A percentile compares a stretch with the other conserved stretches of the same genome.
phyloP scores from a whole-genome alignment of 2,329 filamentous ascomycete species.

The Ophioceras dolichostomum region DNA sequence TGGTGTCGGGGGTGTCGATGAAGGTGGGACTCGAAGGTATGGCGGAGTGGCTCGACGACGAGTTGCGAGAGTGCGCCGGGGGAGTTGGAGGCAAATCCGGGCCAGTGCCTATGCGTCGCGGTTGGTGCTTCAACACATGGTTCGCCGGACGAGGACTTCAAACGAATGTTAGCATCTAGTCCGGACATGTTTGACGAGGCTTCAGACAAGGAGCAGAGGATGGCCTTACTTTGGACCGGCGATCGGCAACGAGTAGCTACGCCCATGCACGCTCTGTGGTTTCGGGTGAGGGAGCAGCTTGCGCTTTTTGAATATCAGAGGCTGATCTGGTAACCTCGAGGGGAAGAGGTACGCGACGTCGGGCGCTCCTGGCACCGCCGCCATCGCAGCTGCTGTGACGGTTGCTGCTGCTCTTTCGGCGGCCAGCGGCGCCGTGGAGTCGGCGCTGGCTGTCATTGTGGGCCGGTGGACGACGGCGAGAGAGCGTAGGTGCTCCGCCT shows the following conservation, averaged over 20 bases:
- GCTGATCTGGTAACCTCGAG: slow-evolving; percentile 4
- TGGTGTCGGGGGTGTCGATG: slow-evolving; percentile 23
- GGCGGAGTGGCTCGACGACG: slow-evolving; percentile 36
- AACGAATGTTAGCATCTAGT: too few species aligned
- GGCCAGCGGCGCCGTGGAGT: not conserved
- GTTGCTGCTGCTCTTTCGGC: not conserved
- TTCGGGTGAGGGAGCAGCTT: slow-evolving; percentile 25
- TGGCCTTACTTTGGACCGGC: slow-evolving; percentile 8
- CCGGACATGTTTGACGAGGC: too few species aligned
- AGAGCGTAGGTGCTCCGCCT: not conserved
- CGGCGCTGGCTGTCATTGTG: slow-evolving; percentile 2
- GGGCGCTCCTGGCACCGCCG: not conserved
- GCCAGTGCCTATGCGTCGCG: slow-evolving; percentile 27
- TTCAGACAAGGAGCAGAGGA: too few species aligned
- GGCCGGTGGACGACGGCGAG: not conserved
- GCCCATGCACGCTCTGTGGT: slow-evolving; percentile 5
- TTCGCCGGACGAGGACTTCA: not conserved
- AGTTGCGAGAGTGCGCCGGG: slow-evolving; percentile 45
- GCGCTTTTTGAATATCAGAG: slow-evolving; percentile 20
- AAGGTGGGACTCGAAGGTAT: slow-evolving; percentile 27
- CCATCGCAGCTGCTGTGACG: too few species aligned
- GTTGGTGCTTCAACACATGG: slow-evolving; percentile 27
- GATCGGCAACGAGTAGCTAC: too few species aligned
- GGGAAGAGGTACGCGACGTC: not conserved
- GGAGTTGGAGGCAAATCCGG: slow-evolving; percentile 50